phyloP scores from a whole-genome alignment of 169 alveolate genomes.

The Haemoproteus tartakovskyi region DNA sequence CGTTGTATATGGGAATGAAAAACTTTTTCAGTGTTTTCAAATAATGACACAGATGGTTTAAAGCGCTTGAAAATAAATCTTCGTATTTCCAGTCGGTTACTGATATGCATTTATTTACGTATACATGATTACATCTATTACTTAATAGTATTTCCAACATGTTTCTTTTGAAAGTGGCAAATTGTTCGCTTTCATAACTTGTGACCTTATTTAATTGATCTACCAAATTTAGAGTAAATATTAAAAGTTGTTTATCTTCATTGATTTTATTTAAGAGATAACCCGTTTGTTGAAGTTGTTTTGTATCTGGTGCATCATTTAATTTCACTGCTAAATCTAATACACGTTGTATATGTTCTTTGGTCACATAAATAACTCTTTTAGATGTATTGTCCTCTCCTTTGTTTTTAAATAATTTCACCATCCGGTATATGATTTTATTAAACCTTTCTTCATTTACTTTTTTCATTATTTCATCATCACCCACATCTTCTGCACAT shows the following conservation, averaged over 20 bases:
- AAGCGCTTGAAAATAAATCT: conserved; percentile 14
- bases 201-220: conserved; percentile 18
- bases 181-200: conserved; percentile 19
- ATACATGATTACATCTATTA: conserved; percentile 36
- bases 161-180: conserved; percentile 27
- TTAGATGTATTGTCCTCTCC: background rate
- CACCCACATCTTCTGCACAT: too few species aligned
- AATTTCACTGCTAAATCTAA: conserved; percentile 28
- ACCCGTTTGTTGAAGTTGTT: background rate
- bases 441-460: conserved; percentile 19
- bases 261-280: background rate
- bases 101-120: conserved; percentile 36
- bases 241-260: conserved; percentile 40
- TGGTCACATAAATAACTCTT: background rate
- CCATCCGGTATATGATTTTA: conserved; percentile 17
- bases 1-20: conserved; percentile 27
- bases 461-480: too few species aligned
- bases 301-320: background rate
- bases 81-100: conserved; percentile 15
- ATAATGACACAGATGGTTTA: conserved; percentile 20
- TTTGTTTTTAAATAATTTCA: conserved; percentile 22
- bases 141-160: conserved; percentile 7
- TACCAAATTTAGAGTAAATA: conserved; percentile 32
- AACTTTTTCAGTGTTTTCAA: conserved; percentile 5
- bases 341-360: conserved; percentile 2